Evolutionary conservation across 768 basidiomycete species (phyloP).

Genomic region (Boletus sensibilis): DNA sequence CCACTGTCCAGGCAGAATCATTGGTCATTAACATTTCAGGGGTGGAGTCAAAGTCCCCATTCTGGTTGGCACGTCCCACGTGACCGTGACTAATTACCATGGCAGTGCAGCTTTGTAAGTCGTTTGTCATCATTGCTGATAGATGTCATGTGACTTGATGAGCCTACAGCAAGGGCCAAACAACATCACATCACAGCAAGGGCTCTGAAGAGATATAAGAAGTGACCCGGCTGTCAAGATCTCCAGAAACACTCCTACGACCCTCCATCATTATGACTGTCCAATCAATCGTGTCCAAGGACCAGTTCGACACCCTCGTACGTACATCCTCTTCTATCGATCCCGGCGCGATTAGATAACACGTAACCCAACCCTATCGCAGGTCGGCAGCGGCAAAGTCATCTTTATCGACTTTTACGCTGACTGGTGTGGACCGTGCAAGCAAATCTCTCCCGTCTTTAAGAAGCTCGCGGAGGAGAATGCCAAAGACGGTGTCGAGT

Average conservation of each 20-base stretch:
- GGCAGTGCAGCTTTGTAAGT: background rate
- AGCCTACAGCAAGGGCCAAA: background rate
- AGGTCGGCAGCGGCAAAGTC: conserved; percentile 6
- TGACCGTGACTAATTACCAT: too few species aligned
- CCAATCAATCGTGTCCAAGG: background rate
- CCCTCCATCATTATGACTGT: conserved; percentile 2
- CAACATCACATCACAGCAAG: too few species aligned
- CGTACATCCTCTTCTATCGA: background rate
- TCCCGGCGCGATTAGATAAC: background rate
- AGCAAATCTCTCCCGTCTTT: conserved; percentile 15
- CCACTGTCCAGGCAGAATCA: too few species aligned
- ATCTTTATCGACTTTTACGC: conserved; percentile 24
- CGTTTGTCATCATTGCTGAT: background rate
- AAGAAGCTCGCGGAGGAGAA: background rate
- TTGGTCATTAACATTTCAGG: too few species aligned
- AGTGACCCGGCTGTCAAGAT: too few species aligned
- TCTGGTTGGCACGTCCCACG: too few species aligned
- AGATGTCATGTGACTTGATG: conserved; percentile 4
- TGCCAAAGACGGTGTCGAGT: conserved; percentile 38
- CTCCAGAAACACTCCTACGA: background rate
- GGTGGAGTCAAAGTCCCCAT: too few species aligned
- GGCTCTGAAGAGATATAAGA: background rate
- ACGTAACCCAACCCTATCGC: background rate
- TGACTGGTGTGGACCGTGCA: conserved; percentile 22
- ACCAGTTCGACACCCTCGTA: conserved; percentile 8